These are phyloP conservation scores for Aphanoascus verrucosus DNA, from an alignment of 2,329 filamentous ascomycete genomes.

Conservation along the genomic window DNA sequence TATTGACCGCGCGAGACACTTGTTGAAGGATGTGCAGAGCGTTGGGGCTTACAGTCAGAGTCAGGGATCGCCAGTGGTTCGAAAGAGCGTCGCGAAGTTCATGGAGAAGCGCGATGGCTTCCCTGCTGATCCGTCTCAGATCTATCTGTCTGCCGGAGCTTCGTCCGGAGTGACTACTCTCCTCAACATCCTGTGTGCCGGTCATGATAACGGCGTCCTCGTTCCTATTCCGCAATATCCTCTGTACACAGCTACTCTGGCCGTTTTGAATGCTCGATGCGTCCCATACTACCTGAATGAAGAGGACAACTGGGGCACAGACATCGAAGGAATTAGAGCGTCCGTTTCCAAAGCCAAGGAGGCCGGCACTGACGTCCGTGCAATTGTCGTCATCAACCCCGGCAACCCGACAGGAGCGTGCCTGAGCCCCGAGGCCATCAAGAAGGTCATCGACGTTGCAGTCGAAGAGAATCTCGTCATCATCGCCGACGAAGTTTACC, in stretches of 20 bases:
- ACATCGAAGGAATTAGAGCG: conserved; percentile 63
- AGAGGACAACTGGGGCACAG: conserved; percentile 73
- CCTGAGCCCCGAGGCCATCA: conserved; percentile 66
- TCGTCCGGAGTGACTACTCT: conserved; percentile 92
- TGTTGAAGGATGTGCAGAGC: conserved; percentile 74
- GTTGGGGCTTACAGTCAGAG: conserved; percentile 96
- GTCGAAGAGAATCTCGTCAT: conserved; percentile 76
- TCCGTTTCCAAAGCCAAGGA: conserved; percentile 63
- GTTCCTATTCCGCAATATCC: conserved; percentile 97
- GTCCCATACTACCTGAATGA: conserved; percentile 95
- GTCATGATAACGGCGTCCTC: conserved; percentile 67
- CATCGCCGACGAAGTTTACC: conserved; percentile 95
- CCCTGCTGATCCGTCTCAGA: conserved; percentile 64
- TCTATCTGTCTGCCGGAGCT: conserved; percentile 86
- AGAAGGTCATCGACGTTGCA: conserved; percentile 75
- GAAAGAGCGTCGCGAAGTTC: conserved; percentile 82
- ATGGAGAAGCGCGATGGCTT: conserved; percentile 88
- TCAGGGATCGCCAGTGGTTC: conserved; percentile 74
- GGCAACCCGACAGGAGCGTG: conserved; percentile 94
- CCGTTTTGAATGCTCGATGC: conserved; percentile 70
- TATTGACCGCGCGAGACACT: conserved; percentile 66
- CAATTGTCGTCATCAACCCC: conserved; percentile 95
- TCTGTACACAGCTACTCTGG: conserved; percentile 86
- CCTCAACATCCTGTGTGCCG: conserved; percentile 75
- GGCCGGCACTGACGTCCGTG: conserved; percentile 75